Evolutionary conservation across 2,329 filamentous ascomycete genomes (phyloP).

Genomic region (Fusarium agapanthi): DNA sequence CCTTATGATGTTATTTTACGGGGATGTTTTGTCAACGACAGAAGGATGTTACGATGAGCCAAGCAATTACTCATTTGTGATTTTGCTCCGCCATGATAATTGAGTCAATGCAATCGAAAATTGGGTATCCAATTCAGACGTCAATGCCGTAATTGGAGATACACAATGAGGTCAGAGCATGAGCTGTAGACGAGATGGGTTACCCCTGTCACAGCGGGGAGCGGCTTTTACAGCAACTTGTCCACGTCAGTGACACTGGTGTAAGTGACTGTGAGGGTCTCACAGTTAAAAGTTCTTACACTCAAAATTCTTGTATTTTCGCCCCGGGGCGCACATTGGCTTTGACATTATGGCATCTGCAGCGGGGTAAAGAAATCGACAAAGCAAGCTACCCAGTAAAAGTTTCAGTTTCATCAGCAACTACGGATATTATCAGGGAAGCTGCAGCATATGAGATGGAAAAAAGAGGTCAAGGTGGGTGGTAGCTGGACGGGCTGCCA

Average conservation of each 20-base stretch:
- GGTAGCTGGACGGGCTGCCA: constrained; percentile 24
- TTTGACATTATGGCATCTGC: not conserved
- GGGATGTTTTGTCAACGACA: constrained; percentile 13
- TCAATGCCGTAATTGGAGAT: constrained; percentile 17
- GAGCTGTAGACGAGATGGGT: constrained; percentile 5
- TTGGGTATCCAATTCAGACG: constrained; percentile 1
- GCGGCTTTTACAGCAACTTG: constrained; percentile 13
- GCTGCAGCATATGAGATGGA: constrained; percentile 13
- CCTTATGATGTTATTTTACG: constrained; percentile 26
- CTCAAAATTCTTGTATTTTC: not conserved
- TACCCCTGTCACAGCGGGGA: constrained; percentile 19
- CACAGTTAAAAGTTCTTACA: constrained; percentile 16
- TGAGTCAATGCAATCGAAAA: constrained; percentile 8
- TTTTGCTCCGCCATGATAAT: not conserved
- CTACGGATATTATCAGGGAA: not conserved
- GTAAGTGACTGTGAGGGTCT: constrained; percentile 19
- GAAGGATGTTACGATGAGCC: constrained; percentile 21
- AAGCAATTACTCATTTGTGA: constrained; percentile 4
- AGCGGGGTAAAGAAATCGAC: not conserved
- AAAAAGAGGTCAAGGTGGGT: constrained; percentile 14
- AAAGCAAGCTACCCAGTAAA: not conserved
- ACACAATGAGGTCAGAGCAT: constrained; percentile 36
- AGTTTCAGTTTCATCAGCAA: constrained; percentile 1
- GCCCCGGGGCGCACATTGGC: not conserved
- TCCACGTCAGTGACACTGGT: constrained; percentile 23